Evolutionary conservation across 1,284 basidiomycete genomes (phyloP).

Genomic region (Agroathelia rolfsii): DNA sequence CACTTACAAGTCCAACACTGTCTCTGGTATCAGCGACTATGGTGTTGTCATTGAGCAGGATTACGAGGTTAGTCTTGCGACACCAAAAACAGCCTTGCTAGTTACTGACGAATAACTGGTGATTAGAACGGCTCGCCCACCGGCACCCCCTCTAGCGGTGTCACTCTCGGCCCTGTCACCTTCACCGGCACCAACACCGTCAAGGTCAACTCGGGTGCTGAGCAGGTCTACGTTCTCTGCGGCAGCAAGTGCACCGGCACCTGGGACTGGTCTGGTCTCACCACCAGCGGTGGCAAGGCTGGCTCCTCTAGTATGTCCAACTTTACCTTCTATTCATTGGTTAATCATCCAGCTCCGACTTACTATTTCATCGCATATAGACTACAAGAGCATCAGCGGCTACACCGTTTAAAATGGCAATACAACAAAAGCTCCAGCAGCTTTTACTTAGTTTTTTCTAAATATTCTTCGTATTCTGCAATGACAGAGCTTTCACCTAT

Average conservation of each 20-base stretch:
- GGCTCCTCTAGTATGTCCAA: slow-evolving; percentile 1
- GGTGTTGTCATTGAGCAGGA: slow-evolving; percentile 3
- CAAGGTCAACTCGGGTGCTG: neutral
- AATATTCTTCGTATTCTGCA: too few species aligned
- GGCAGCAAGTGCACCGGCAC: slow-evolving; percentile 4
- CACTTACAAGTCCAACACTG: slow-evolving; percentile 1
- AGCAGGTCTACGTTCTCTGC: slow-evolving; percentile 5
- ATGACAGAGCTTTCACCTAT: too few species aligned
- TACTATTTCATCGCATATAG: neutral
- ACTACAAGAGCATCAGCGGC: slow-evolving; percentile 2
- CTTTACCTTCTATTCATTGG: too few species aligned
- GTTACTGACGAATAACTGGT: neutral
- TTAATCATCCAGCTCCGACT: neutral
- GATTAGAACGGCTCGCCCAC: slow-evolving; percentile 4
- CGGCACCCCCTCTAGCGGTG: slow-evolving; percentile 3
- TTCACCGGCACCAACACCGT: slow-evolving; percentile 2
- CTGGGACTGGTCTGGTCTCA: slow-evolving; percentile 4
- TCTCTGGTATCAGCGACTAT: slow-evolving; percentile 1
- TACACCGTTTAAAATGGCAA: slow-evolving; percentile 1
- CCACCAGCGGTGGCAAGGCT: slow-evolving; percentile 1
- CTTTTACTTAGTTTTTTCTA: too few species aligned
- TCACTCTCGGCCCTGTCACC: slow-evolving; percentile 4
- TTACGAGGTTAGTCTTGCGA: slow-evolving; percentile 2
- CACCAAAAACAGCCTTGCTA: neutral
- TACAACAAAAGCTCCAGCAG: too few species aligned